phyloP scores from a whole-genome alignment of 192 early-diverging fungal genomes.

The Coemansia sp. region DNA sequence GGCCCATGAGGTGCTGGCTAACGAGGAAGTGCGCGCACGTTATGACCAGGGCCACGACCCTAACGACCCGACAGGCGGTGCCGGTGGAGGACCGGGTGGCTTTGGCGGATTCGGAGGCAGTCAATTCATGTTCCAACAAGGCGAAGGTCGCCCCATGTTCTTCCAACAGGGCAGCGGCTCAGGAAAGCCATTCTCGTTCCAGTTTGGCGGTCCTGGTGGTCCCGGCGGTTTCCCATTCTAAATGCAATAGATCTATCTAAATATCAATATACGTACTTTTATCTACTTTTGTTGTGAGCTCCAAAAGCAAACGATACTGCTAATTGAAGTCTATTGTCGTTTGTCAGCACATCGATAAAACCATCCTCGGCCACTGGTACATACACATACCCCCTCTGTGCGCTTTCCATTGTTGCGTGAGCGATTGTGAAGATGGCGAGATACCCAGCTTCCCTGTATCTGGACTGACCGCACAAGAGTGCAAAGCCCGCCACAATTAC shows the following conservation, averaged over 20 bases:
- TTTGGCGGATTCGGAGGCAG: constrained; percentile 43
- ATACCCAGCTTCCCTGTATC: not conserved
- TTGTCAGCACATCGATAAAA: not conserved
- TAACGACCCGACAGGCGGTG: constrained; percentile 67
- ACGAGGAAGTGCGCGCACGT: constrained; percentile 65
- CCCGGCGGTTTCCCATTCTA: constrained; percentile 54
- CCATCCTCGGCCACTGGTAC: not conserved
- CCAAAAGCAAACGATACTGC: not conserved
- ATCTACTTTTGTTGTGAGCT: not conserved
- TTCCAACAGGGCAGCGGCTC: constrained; percentile 60
- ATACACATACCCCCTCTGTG: not conserved
- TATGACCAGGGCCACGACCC: constrained; percentile 83
- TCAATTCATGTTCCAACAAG: constrained; percentile 60
- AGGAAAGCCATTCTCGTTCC: constrained; percentile 52
- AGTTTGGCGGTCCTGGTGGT: constrained; percentile 53
- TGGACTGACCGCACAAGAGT: not conserved
- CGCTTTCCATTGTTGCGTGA: not conserved
- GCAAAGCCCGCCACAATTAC: constrained; percentile 1
- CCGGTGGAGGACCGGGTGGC: constrained; percentile 33
- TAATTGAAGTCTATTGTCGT: not conserved
- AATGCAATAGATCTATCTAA: not conserved
- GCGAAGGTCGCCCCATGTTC: constrained; percentile 58
- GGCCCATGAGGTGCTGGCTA: constrained; percentile 85
- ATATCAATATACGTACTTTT: not conserved
- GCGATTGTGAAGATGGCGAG: not conserved